Percentiles rank a stretch among this genome's conserved stretches.
Evolutionary conservation across 2,329 filamentous ascomycete genomes (phyloP).

Genomic region (Alternaria conjuncta): DNA sequence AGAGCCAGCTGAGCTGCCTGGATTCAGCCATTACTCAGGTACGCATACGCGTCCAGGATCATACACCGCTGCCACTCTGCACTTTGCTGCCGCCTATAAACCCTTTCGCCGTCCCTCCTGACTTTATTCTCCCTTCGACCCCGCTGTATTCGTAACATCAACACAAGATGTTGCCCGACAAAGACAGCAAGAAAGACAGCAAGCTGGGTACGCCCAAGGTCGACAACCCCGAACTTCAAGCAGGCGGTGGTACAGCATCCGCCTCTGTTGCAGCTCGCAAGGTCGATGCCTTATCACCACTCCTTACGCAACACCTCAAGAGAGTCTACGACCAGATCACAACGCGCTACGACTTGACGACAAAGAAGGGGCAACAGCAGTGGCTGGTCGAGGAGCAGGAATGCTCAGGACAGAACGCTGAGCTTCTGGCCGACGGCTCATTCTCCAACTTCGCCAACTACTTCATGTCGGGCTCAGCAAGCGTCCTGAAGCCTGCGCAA

Average conservation of each 20-base stretch:
- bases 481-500: conserved; percentile 52
- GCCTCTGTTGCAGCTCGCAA: conserved; percentile 34
- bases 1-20: conserved; percentile 25
- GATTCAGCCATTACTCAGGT: conserved; percentile 1
- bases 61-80: not conserved
- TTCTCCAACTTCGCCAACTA: conserved; percentile 49
- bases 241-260: conserved; percentile 46
- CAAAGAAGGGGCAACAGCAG: conserved; percentile 37
- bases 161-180: conserved; percentile 21
- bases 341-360: conserved; percentile 38
- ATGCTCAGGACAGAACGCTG: conserved; percentile 25
- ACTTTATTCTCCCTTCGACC: not conserved
- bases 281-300: conserved; percentile 39
- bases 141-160: not conserved
- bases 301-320: conserved; percentile 38
- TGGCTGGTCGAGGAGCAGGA: conserved; percentile 45
- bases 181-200: conserved; percentile 34
- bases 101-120: not conserved
- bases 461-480: conserved; percentile 55
- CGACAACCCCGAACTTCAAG: conserved; percentile 45
- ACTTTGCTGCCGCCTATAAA: not conserved
- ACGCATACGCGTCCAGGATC: not conserved
- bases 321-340: conserved; percentile 36
- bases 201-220: conserved; percentile 43
- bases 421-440: conserved; percentile 38